phyloP scores from a whole-genome alignment of 2,329 filamentous ascomycete species.

The Talaromyces sp. region DNA sequence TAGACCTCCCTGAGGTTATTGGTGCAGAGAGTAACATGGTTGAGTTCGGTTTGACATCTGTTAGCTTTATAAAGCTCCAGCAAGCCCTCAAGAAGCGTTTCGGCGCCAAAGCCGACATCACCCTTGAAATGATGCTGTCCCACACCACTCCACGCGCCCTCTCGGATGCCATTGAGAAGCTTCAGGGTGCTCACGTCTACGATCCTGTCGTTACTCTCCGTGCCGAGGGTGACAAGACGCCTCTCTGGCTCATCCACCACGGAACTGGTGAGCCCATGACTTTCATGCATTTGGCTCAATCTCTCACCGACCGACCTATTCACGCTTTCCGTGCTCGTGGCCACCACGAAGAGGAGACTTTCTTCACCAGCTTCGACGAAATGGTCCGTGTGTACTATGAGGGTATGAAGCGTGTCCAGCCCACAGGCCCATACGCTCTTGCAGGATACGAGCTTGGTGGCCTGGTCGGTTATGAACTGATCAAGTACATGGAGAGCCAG shows the following conservation, averaged over 20 bases:
- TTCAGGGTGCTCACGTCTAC: background rate
- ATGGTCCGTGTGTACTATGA: constrained; percentile 41
- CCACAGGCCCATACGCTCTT: constrained; percentile 53
- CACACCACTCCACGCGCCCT: background rate
- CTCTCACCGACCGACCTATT: constrained; percentile 43
- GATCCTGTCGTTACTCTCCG: constrained; percentile 27
- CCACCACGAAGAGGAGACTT: constrained; percentile 18
- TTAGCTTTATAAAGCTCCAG: background rate
- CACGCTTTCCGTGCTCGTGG: constrained; percentile 52
- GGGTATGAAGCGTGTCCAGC: constrained; percentile 46
- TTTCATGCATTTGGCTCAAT: constrained; percentile 33
- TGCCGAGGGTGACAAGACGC: constrained; percentile 24
- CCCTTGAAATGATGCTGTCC: background rate
- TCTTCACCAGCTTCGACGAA: constrained; percentile 43
- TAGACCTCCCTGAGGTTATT: too few species aligned
- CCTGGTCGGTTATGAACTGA: constrained; percentile 53
- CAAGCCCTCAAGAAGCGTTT: background rate
- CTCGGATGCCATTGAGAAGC: background rate
- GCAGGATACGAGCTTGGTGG: constrained; percentile 54
- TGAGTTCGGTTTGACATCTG: too few species aligned
- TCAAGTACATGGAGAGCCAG: constrained; percentile 45
- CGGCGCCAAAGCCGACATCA: background rate
- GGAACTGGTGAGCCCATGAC: constrained; percentile 40
- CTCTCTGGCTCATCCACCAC: constrained; percentile 39
- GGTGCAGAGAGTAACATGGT: too few species aligned